Evolutionary conservation across 1,139 yeast species (phyloP), one percentile per base, ranked within the genome.

Genomic region (Scheffersomyces lignicola): DNA sequence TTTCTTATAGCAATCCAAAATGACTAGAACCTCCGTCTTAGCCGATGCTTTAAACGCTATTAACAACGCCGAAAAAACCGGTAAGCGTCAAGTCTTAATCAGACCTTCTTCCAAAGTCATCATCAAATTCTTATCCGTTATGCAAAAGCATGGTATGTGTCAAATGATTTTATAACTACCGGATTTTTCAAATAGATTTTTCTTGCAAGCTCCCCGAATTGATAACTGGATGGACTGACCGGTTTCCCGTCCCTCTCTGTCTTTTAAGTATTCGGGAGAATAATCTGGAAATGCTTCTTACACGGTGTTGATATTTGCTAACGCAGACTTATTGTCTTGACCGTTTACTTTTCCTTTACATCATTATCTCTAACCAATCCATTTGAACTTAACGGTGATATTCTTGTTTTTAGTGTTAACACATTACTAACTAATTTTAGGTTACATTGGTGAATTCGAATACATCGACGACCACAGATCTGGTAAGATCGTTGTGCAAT

Each of bases 41-140:
- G 97, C 97, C 62, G 98, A 92, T 77, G 97, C 98, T 66, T 85
- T 92, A 66, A 90, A 92, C 71, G 82, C 96, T 60, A 92, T 92
- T 69, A 88, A 89, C 89, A 92, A 92, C 70, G 98, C 98, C 70
- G 98, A 92, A 78, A 92, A 90, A 76, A 83, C 97, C 66, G 98
- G 98, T 73, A 92, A 92, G 80, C 87, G 98, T 77, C 98, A 92
- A 80, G 98, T 92, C 55, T 75, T 92, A 68, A 81, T 92, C 69
- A 88, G 98, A 83, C 98, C 98, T 52, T 90, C 97, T 38, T 92
- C 98, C 64, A 92, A 92, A 80, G 98, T 92, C 55, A 89, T 92
- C 71, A 78, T 92, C 79, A 92, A 89, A 76, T 92, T 90, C 71
- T 79, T 92, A 71, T 80, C 88, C 63, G 98, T 92, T 56, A 90